Evolutionary conservation across 495 filamentous ascomycete species (phyloP).

Genomic region (Penicillium canariense): DNA sequence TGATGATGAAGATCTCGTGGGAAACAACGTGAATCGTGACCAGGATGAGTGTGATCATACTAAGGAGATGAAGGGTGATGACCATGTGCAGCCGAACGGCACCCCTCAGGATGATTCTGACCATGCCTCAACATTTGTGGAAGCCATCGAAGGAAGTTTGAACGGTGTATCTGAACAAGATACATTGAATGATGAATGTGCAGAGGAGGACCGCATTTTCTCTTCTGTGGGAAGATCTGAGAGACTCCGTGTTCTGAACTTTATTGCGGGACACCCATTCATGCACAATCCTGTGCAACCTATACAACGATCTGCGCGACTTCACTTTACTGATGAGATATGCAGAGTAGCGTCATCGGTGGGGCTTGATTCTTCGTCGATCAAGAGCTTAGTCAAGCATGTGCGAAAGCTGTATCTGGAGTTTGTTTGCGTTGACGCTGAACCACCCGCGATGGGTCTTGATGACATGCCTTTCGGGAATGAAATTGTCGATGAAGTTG

Average conservation of each 20-base stretch:
- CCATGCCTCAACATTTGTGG: not conserved
- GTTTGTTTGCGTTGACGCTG: not conserved
- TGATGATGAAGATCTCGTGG: constrained; percentile 2
- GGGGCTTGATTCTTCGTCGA: constrained; percentile 12
- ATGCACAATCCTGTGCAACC: constrained; percentile 16
- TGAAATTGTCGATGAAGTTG: constrained; percentile 18
- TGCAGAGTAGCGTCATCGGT: constrained; percentile 4
- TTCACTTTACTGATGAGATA: constrained; percentile 21
- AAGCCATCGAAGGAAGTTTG: not conserved
- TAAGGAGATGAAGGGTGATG: not conserved
- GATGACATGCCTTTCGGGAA: constrained; percentile 23
- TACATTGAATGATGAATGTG: not conserved
- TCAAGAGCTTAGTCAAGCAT: constrained; percentile 18
- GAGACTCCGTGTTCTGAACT: constrained; percentile 16
- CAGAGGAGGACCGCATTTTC: constrained; percentile 19
- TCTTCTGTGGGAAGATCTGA: constrained; percentile 9
- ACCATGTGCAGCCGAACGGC: not conserved
- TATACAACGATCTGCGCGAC: constrained; percentile 18
- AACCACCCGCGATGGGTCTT: not conserved
- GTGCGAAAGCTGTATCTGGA: constrained; percentile 26
- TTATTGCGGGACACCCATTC: constrained; percentile 24
- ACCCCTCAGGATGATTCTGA: not conserved
- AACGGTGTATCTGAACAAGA: not conserved
- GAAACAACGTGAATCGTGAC: not conserved
- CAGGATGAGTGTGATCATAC: not conserved